A percentile compares a stretch with the other conserved stretches of the same genome.
phyloP scores from a whole-genome alignment of 192 early-diverging fungal genomes.

The Linnemannia elongata region DNA sequence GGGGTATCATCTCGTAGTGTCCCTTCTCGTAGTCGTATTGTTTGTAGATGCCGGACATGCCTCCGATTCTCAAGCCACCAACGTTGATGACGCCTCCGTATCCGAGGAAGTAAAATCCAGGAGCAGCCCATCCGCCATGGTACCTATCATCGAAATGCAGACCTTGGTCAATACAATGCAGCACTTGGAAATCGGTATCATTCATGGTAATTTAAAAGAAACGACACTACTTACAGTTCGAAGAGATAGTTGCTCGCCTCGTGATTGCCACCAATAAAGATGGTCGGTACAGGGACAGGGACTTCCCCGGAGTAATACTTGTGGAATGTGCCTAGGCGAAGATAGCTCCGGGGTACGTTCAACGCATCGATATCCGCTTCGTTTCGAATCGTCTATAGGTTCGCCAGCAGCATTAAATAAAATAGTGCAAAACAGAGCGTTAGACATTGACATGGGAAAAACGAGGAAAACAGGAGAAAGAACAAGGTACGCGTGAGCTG shows the following conservation, averaged over 20 bases:
- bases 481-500: neutral
- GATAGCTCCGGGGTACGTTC: slow-evolving; percentile 91
- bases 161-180: neutral
- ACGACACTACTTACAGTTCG: slow-evolving; percentile 80
- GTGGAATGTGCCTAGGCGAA: slow-evolving; percentile 87
- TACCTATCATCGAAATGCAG: slow-evolving; percentile 63
- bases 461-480: neutral
- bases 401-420: neutral
- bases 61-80: slow-evolving; percentile 92
- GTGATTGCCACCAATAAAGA: slow-evolving; percentile 99
- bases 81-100: slow-evolving; percentile 88
- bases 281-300: slow-evolving; percentile 85
- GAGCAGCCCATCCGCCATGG: slow-evolving; percentile 95
- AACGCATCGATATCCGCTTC: slow-evolving; percentile 82
- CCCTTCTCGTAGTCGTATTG: slow-evolving; percentile 70
- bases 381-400: slow-evolving; percentile 80
- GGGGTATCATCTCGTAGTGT: slow-evolving; percentile 87
- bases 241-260: slow-evolving; percentile 95
- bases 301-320: slow-evolving; percentile 92
- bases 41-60: slow-evolving; percentile 94
- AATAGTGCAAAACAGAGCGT: neutral
- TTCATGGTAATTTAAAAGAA: neutral
- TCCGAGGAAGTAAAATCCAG: slow-evolving; percentile 95
- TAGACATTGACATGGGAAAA: neutral
- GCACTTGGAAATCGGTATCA: neutral